Evolutionary conservation across 2,329 filamentous ascomycete species (phyloP).

Genomic region (Biscogniauxia sp.): DNA sequence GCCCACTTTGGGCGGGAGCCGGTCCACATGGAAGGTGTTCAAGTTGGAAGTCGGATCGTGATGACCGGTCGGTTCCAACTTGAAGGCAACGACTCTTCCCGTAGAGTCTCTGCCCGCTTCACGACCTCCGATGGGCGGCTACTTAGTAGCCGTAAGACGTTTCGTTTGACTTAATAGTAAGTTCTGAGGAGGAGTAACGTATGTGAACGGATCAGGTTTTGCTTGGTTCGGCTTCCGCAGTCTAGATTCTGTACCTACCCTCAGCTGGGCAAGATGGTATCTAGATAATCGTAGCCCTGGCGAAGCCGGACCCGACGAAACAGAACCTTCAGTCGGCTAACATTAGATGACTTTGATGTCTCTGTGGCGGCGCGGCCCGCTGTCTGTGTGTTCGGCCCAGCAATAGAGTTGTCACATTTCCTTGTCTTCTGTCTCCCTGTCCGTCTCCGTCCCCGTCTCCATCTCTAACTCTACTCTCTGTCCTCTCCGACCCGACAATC

Average conservation of each 20-base stretch:
- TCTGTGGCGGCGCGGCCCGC: not conserved
- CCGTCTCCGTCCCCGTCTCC: no score
- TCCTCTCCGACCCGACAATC: not conserved
- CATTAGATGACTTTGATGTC: not conserved
- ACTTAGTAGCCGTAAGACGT: not conserved
- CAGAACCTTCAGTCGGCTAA: not conserved
- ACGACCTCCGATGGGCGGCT: not conserved
- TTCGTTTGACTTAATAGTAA: not conserved
- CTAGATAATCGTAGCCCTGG: not conserved
- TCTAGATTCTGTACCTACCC: not conserved
- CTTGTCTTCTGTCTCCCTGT: not conserved
- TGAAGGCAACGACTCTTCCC: not conserved
- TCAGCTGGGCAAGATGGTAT: not conserved
- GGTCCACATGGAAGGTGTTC: not conserved
- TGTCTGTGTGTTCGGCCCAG: not conserved
- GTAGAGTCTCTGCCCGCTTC: not conserved
- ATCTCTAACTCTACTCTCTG: not conserved
- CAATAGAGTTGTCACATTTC: not conserved
- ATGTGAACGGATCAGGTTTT: not conserved
- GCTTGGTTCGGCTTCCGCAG: not conserved
- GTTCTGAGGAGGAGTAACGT: not conserved
- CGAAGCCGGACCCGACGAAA: not conserved
- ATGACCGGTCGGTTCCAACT: not conserved
- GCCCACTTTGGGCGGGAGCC: not conserved
- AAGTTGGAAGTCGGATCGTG: not conserved